A percentile compares a stretch with the other conserved stretches of the same genome.
phyloP scores from a whole-genome alignment of 108 stramenopile species.

The Cyclotella cryptica region DNA sequence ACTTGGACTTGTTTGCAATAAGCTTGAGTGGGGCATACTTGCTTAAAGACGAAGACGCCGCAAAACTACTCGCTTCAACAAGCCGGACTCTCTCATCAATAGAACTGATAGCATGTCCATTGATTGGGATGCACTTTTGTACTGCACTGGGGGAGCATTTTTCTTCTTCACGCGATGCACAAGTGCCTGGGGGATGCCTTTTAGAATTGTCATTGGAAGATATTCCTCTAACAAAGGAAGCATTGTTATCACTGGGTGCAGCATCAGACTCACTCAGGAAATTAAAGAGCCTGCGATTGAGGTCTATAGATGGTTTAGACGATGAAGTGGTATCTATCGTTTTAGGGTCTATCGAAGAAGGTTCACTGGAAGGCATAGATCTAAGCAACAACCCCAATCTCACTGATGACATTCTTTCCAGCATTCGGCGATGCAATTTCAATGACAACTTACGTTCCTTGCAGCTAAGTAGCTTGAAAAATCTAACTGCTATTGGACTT shows the following conservation, averaged over 20 bases:
- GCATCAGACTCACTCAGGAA: conserved; percentile 50
- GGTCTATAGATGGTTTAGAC: conserved; percentile 54
- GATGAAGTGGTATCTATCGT: conserved; percentile 64
- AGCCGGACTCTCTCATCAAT: conserved; percentile 66
- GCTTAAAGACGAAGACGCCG: conserved; percentile 69
- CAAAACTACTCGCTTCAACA: conserved; percentile 58
- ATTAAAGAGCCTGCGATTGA: conserved; percentile 70
- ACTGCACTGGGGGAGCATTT: conserved; percentile 49
- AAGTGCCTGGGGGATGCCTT: conserved; percentile 24
- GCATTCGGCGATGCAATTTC: conserved; percentile 68
- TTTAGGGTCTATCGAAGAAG: conserved; percentile 40
- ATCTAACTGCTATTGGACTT: conserved; percentile 70
- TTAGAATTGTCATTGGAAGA: conserved; percentile 78
- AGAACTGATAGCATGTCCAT: conserved; percentile 77
- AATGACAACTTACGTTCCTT: conserved; percentile 58
- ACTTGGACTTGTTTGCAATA: conserved; percentile 62
- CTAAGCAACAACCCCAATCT: conserved; percentile 67
- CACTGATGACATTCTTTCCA: conserved; percentile 70
- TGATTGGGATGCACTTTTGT: conserved; percentile 63
- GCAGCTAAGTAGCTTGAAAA: conserved; percentile 61
- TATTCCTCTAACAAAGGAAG: conserved; percentile 55
- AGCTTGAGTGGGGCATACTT: conserved; percentile 83
- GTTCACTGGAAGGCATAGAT: conserved; percentile 67
- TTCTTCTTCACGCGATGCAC: conserved; percentile 23
- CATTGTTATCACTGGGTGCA: conserved; percentile 47